These are phyloP conservation scores for Penicillium decumbens DNA, from an alignment of 2,329 filamentous ascomycete species.

Conservation along the genomic window DNA sequence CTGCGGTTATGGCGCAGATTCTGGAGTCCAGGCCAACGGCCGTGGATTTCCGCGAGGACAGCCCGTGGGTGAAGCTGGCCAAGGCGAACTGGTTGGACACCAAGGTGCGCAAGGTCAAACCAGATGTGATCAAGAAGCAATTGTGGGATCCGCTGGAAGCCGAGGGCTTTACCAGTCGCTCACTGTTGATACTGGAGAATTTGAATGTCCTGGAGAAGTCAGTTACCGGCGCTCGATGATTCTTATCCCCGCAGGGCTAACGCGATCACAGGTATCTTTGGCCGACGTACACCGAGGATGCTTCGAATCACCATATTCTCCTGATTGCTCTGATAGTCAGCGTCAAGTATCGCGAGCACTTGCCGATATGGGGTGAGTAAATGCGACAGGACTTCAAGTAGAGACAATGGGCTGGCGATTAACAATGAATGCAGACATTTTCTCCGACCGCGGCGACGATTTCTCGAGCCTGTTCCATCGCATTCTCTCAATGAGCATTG, in stretches of 20 bases:
- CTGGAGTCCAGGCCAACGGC: slow-evolving; percentile 42
- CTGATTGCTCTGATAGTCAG: slow-evolving; percentile 81
- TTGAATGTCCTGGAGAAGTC: slow-evolving; percentile 83
- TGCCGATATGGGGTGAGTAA: slow-evolving; percentile 77
- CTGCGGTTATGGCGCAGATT: slow-evolving; percentile 56
- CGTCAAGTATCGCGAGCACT: slow-evolving; percentile 78
- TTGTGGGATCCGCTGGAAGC: slow-evolving; percentile 87
- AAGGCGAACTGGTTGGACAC: slow-evolving; percentile 77
- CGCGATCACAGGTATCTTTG: slow-evolving; percentile 68
- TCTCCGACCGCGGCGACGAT: slow-evolving; percentile 69
- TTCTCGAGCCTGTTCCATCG: slow-evolving; percentile 89
- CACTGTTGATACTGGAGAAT: slow-evolving; percentile 78
- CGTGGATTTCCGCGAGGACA: slow-evolving; percentile 42
- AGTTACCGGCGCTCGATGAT: slow-evolving; percentile 12
- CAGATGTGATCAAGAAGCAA: slow-evolving; percentile 74
- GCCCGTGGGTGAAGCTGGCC: slow-evolving; percentile 63
- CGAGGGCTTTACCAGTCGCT: slow-evolving; percentile 70
- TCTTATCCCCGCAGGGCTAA: slow-evolving; percentile 17
- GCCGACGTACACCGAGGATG: slow-evolving; percentile 84
- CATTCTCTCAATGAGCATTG: slow-evolving; percentile 78
- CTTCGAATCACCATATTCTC: slow-evolving; percentile 87
- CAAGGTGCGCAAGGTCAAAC: slow-evolving; percentile 70
- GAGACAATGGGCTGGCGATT: slow-evolving; percentile 21
- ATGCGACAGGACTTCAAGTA: background rate
- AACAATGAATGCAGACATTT: slow-evolving; percentile 55